These are phyloP conservation scores for Candida pseudoviswanathii DNA, from an alignment of 1,139 yeast species.

Conservation along the genomic window DNA sequence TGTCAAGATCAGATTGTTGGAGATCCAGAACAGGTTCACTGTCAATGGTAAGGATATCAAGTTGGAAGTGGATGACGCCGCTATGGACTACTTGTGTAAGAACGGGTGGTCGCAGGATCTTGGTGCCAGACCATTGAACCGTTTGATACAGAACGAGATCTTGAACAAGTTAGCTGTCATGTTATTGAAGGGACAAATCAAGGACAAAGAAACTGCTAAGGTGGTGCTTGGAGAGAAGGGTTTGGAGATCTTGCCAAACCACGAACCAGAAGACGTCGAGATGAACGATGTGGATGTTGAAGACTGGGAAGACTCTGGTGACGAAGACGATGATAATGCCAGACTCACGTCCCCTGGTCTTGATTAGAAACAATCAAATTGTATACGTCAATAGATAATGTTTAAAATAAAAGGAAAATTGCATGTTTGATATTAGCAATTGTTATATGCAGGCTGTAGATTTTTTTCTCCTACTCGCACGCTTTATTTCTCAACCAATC, in stretches of 20 bases:
- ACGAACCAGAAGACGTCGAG: constrained; percentile 62
- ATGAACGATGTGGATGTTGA: constrained; percentile 57
- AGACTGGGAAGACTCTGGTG: constrained; percentile 57
- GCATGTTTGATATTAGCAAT: background rate
- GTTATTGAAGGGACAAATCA: constrained; percentile 81
- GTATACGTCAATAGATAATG: background rate
- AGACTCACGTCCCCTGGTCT: constrained; percentile 10
- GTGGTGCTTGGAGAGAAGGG: constrained; percentile 66
- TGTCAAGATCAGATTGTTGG: constrained; percentile 79
- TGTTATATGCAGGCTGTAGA: background rate
- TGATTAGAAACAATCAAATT: constrained; percentile 6
- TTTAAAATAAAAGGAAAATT: background rate
- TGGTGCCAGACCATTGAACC: constrained; percentile 97
- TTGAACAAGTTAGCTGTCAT: constrained; percentile 87
- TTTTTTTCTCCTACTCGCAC: background rate
- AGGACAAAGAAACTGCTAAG: constrained; percentile 80
- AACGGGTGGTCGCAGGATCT: constrained; percentile 90
- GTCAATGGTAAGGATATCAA: constrained; percentile 77
- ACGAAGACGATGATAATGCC: constrained; percentile 51
- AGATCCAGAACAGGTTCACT: constrained; percentile 83
- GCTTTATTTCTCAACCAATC: background rate
- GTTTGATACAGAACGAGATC: constrained; percentile 86
- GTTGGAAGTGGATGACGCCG: constrained; percentile 69
- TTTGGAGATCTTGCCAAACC: constrained; percentile 82
- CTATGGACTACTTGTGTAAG: constrained; percentile 77